A percentile compares a stretch with the other conserved stretches of the same genome.
Conservation (phyloP, 345 rosid genomes). For the Balakata baccata region DNA sequence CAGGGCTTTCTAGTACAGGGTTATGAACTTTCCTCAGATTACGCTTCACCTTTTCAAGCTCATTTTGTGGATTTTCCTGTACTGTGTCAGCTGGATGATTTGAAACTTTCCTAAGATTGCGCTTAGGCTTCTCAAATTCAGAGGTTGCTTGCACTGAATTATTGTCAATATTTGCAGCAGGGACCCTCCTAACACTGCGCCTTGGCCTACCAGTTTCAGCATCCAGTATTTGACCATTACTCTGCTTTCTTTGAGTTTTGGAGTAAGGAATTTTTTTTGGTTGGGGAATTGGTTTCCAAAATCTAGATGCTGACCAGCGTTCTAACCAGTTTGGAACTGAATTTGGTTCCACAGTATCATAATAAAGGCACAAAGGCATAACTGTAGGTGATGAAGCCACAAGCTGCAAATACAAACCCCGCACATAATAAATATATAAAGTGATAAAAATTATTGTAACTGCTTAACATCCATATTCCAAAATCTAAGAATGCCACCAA, state of each 20-base stretch:
- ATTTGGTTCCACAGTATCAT: conserved; percentile 56
- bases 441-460: conserved; percentile 9
- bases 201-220: conserved; percentile 57
- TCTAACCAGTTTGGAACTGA: conserved; percentile 73
- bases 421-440: not conserved
- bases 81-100: conserved; percentile 52
- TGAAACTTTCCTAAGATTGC: conserved; percentile 55
- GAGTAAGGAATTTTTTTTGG: conserved; percentile 43
- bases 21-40: conserved; percentile 84
- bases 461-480: conserved; percentile 2
- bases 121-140: conserved; percentile 71
- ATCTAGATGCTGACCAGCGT: conserved; percentile 67
- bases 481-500: not conserved
- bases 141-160: conserved; percentile 36
- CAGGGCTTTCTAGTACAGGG: conserved; percentile 56
- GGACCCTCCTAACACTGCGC: conserved; percentile 57
- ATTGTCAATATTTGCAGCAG: conserved; percentile 51
- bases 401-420: conserved; percentile 52
- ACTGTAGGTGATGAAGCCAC: conserved; percentile 64
- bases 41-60: conserved; percentile 89
- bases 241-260: conserved; percentile 52
- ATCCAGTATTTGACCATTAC: conserved; percentile 45
- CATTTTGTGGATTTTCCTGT: conserved; percentile 73
- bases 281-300: conserved; percentile 73
- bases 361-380: conserved; percentile 53